A percentile compares a stretch with the other conserved stretches of the same genome.
phyloP scores from a whole-genome alignment of 2,329 filamentous ascomycete genomes.

The Plenodomus lindquistii region DNA sequence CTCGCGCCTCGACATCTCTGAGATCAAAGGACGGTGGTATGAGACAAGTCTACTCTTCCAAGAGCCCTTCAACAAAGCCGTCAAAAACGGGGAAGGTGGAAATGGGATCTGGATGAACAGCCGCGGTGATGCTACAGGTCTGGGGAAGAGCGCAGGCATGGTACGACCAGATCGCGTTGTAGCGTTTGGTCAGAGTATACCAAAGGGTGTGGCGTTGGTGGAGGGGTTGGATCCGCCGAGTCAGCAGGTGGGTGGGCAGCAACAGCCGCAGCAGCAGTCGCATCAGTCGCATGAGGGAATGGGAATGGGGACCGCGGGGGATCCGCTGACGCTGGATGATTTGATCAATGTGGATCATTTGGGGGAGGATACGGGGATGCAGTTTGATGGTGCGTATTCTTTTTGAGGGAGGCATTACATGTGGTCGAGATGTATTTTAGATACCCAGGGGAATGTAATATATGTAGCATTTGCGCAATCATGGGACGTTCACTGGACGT shows the following conservation, averaged over 20 bases:
- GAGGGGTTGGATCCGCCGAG: conserved; percentile 43
- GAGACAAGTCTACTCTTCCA: conserved; percentile 57
- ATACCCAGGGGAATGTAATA: too few species aligned
- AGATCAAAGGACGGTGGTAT: conserved; percentile 65
- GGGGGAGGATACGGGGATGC: conserved; percentile 25
- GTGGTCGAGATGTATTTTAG: too few species aligned
- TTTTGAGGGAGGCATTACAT: not conserved
- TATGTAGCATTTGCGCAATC: too few species aligned
- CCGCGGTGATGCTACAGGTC: conserved; percentile 45
- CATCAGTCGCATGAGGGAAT: conserved; percentile 16
- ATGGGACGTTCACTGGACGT: too few species aligned
- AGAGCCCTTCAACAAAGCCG: conserved; percentile 33
- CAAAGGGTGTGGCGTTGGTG: conserved; percentile 41
- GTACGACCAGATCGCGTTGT: conserved; percentile 39
- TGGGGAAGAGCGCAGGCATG: conserved; percentile 30
- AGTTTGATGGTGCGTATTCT: conserved; percentile 8
- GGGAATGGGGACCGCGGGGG: conserved; percentile 13
- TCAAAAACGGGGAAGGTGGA: conserved; percentile 46
- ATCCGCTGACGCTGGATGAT: conserved; percentile 39
- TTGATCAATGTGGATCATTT: conserved; percentile 50
- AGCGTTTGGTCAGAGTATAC: conserved; percentile 50
- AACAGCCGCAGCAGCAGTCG: conserved; percentile 9
- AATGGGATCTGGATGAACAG: conserved; percentile 55
- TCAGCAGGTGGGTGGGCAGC: conserved; percentile 4
- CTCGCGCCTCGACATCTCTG: conserved; percentile 47